Conservation (phyloP, 2,329 filamentous ascomycete species). For the Aspergillus alliaceus region DNA sequence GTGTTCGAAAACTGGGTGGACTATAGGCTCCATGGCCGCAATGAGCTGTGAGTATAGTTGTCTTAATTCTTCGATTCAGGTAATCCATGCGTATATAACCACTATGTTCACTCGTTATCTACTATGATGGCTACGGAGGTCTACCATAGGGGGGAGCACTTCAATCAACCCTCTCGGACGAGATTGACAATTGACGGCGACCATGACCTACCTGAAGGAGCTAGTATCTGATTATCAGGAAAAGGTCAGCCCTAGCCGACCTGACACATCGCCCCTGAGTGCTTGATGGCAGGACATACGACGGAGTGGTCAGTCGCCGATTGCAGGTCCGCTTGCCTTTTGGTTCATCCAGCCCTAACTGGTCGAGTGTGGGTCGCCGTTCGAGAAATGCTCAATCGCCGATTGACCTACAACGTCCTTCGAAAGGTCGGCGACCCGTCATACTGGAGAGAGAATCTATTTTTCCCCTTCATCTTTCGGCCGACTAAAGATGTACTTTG, state of each 20-base stretch:
- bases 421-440: not conserved
- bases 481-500: not conserved
- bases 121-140: too few species aligned
- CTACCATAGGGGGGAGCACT: too few species aligned
- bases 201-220: too few species aligned
- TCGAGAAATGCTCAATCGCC: not conserved
- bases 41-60: not conserved
- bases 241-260: not conserved
- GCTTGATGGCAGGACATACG: not conserved
- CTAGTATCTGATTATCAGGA: too few species aligned
- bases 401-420: not conserved
- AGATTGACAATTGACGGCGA: too few species aligned
- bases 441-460: too few species aligned
- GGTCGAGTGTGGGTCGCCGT: not conserved
- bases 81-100: too few species aligned
- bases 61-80: not conserved
- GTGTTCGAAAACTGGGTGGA: slow-evolving; percentile 43
- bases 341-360: not conserved
- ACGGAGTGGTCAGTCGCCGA: not conserved
- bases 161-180: too few species aligned
- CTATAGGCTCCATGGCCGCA: slow-evolving; percentile 29
- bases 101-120: too few species aligned
- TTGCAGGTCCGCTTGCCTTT: not conserved
- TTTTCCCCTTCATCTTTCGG: not conserved
- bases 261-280: not conserved